Percentiles rank a stretch among this genome's conserved stretches.
phyloP scores from a whole-genome alignment of 2,329 filamentous ascomycete genomes.

The Aspergillus floridensis region DNA sequence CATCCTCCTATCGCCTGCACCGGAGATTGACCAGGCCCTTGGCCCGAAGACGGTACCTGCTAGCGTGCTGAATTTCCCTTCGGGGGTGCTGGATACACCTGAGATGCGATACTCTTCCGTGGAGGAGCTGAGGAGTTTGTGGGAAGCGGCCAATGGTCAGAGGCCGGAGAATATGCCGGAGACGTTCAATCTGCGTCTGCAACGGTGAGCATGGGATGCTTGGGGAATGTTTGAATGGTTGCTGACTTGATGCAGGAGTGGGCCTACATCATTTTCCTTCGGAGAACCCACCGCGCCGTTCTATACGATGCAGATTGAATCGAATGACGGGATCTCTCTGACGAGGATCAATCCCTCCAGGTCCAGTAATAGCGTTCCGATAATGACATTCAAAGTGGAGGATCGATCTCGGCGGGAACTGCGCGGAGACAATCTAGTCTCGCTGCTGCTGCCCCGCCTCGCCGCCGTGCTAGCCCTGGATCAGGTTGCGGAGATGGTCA shows the following conservation, averaged over 20 bases:
- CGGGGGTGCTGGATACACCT: slow-evolving; percentile 33
- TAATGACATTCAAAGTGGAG: slow-evolving; percentile 45
- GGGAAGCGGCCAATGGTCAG: slow-evolving; percentile 49
- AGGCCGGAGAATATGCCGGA: slow-evolving; percentile 30
- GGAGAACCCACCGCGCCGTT: slow-evolving; percentile 43
- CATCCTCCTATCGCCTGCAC: slow-evolving; percentile 31
- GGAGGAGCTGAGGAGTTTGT: slow-evolving; percentile 41
- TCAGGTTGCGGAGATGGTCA: slow-evolving; percentile 41
- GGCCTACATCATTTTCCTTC: slow-evolving; percentile 44
- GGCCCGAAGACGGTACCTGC: slow-evolving; percentile 44
- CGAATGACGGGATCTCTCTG: slow-evolving; percentile 43
- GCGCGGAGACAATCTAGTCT: slow-evolving; percentile 44
- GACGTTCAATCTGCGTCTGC: slow-evolving; percentile 41
- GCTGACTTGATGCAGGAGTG: slow-evolving; percentile 31
- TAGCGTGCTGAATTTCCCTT: slow-evolving; percentile 43
- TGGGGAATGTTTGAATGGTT: neutral
- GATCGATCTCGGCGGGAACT: slow-evolving; percentile 36
- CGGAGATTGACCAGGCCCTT: slow-evolving; percentile 36
- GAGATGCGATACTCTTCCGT: slow-evolving; percentile 38
- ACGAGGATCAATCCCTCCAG: slow-evolving; percentile 43
- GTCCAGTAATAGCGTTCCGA: slow-evolving; percentile 39
- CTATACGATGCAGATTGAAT: slow-evolving; percentile 45
- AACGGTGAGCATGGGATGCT: slow-evolving; percentile 33
- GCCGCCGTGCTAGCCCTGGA: slow-evolving; percentile 51
- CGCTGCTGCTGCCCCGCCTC: slow-evolving; percentile 48